phyloP scores from a whole-genome alignment of 805 yeast species.

The Blastobotrys chiropterorum region DNA sequence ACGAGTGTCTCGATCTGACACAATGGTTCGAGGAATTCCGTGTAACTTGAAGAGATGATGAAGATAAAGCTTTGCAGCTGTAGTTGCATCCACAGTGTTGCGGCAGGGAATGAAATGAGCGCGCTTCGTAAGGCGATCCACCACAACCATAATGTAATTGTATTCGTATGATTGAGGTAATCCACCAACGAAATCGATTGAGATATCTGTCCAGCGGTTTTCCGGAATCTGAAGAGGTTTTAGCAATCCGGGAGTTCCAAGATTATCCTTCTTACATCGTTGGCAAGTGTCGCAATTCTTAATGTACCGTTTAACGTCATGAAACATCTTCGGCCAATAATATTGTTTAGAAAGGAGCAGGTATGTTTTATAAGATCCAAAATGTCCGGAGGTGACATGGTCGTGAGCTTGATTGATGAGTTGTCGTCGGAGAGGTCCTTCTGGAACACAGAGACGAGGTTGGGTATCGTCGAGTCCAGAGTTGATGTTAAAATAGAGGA shows the following conservation, averaged over 20 bases:
- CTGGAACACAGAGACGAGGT: not conserved
- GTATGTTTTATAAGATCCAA: not conserved
- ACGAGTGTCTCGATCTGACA: conserved; percentile 16
- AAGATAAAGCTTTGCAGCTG: conserved; percentile 11
- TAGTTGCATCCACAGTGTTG: not conserved
- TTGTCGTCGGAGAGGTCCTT: not conserved
- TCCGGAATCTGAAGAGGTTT: not conserved
- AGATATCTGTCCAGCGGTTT: not conserved
- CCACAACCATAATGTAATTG: not conserved
- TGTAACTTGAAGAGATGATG: conserved; percentile 14
- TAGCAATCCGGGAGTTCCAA: not conserved
- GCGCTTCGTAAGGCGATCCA: not conserved
- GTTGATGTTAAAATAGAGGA: not conserved
- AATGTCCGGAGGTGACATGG: not conserved
- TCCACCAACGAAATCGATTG: not conserved
- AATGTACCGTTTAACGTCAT: not conserved
- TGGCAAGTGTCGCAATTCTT: not conserved
- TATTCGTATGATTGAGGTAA: not conserved
- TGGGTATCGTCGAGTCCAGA: not conserved
- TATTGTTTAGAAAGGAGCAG: not conserved
- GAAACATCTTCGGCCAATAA: not conserved
- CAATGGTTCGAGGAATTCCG: conserved; percentile 15
- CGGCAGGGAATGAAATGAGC: not conserved
- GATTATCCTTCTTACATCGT: not conserved
- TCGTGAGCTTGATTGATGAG: not conserved